Evolutionary conservation across 202 grass and related monocot species (phyloP).

Genomic region (Carex arenaria): DNA sequence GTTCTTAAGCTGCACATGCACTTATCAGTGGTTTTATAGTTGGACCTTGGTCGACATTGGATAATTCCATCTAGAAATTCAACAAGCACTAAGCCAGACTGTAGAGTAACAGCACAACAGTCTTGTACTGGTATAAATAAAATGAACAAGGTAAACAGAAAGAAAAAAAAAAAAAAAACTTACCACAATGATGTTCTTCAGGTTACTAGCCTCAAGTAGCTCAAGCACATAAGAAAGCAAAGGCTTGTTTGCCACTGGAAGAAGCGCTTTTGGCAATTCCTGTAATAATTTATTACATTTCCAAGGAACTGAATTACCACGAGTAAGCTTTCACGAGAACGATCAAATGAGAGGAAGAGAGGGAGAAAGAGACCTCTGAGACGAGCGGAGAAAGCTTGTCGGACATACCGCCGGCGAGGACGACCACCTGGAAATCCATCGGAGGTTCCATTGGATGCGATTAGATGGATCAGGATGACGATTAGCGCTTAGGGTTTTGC

Average conservation of each 20-base stretch:
- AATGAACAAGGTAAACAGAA: not conserved
- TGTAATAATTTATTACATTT: constrained; percentile 26
- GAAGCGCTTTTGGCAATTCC: constrained; percentile 85
- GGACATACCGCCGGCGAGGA: constrained; percentile 84
- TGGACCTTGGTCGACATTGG: not conserved
- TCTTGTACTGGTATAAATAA: not conserved
- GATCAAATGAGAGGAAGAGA: not conserved
- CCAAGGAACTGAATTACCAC: not conserved
- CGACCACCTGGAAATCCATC: constrained; percentile 97
- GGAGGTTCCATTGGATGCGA: constrained; percentile 1
- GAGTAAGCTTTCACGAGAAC: not conserved
- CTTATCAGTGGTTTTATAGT: not conserved
- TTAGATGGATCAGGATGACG: not conserved
- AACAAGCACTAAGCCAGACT: not conserved
- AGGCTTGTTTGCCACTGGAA: constrained; percentile 88
- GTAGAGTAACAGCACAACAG: not conserved
- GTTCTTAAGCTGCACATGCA: not conserved
- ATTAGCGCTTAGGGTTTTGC: constrained; percentile 3
- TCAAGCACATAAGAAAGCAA: constrained; percentile 83
- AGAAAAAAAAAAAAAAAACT: constrained; percentile 18
- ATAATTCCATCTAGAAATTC: not conserved
- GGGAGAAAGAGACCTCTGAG: constrained; percentile 40
- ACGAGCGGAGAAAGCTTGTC: constrained; percentile 82
- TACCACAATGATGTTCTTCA: constrained; percentile 90
- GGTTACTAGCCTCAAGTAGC: constrained; percentile 81